Evolutionary conservation across 2,329 filamentous ascomycete genomes (phyloP).

Genomic region (Ophiostoma montium): DNA sequence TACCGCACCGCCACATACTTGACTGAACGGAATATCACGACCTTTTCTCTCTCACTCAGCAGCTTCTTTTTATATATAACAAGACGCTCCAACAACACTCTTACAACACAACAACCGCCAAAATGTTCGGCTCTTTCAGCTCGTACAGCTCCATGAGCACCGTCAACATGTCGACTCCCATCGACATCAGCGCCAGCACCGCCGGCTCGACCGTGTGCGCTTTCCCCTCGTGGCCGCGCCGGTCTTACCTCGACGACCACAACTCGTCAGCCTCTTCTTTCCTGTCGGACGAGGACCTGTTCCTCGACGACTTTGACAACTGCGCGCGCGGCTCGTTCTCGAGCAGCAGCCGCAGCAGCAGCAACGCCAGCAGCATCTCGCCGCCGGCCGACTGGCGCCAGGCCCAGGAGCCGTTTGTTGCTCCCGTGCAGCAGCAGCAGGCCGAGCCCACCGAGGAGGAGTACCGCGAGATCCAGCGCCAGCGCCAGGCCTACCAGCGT

Average conservation of each 20-base stretch:
- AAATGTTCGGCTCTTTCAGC: conserved; percentile 36
- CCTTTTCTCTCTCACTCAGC: neutral
- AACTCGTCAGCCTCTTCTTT: conserved; percentile 29
- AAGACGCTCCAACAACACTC: neutral
- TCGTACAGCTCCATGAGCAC: conserved; percentile 36
- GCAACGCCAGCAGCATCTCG: conserved; percentile 30
- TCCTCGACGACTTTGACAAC: conserved; percentile 33
- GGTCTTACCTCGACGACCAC: conserved; percentile 30
- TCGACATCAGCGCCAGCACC: conserved; percentile 29
- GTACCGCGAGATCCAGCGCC: conserved; percentile 31
- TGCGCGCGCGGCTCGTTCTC: conserved; percentile 18
- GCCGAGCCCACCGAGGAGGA: conserved; percentile 31
- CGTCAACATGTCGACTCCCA: conserved; percentile 24
- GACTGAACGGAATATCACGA: neutral
- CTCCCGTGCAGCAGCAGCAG: conserved; percentile 14
- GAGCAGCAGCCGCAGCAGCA: conserved; percentile 26
- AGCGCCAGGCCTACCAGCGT: conserved; percentile 36
- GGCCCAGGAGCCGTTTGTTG: conserved; percentile 10
- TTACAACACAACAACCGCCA: too few relatives aligned
- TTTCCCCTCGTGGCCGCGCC: conserved; percentile 44
- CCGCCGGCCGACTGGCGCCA: conserved; percentile 16
- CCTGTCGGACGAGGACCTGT: conserved; percentile 51
- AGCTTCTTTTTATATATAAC: neutral
- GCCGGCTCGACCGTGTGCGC: conserved; percentile 30
- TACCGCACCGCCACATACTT: conserved; percentile 1